Percentiles rank a stretch among this genome's conserved stretches.
Evolutionary conservation across 441 rosid species (phyloP).

Genomic region (Biscutella laevigata): DNA sequence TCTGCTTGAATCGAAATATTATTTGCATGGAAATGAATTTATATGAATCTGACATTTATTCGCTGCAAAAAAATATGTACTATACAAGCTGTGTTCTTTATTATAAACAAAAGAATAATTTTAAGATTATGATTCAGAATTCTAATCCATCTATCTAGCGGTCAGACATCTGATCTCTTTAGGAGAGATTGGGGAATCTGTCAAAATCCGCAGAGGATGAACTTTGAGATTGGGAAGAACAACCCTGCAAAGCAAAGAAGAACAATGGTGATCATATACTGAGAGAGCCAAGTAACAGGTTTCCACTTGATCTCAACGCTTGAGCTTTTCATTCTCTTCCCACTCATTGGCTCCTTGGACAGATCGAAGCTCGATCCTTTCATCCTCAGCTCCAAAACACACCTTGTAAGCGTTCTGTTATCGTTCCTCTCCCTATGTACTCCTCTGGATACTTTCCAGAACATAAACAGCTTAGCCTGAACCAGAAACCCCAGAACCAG

Average conservation of each 20-base stretch:
- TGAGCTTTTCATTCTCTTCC: slow-evolving; percentile 83
- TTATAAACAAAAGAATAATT: neutral
- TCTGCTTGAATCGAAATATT: no score
- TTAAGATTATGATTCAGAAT: neutral
- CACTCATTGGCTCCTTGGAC: slow-evolving; percentile 62
- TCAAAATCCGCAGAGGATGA: slow-evolving; percentile 58
- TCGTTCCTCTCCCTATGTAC: slow-evolving; percentile 62
- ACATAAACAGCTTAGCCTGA: slow-evolving; percentile 60
- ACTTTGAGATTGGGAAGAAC: slow-evolving; percentile 48
- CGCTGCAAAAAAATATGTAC: slow-evolving; percentile 3
- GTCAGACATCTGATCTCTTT: no score
- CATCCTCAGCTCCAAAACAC: slow-evolving; percentile 83
- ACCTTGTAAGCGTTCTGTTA: slow-evolving; percentile 53
- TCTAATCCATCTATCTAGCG: no score
- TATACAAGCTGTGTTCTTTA: slow-evolving; percentile 20
- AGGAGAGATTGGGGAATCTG: neutral
- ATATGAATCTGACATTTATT: slow-evolving; percentile 4
- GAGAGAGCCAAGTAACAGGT: slow-evolving; percentile 72
- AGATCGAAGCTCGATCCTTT: slow-evolving; percentile 84
- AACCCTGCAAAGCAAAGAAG: slow-evolving; percentile 66
- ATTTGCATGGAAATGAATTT: neutral
- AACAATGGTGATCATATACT: slow-evolving; percentile 45
- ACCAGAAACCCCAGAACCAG: slow-evolving; percentile 52
- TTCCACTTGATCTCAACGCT: slow-evolving; percentile 93
- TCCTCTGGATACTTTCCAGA: slow-evolving; percentile 61